Conservation (phyloP, 2,329 filamentous ascomycete species). For the Colletotrichum horii region DNA sequence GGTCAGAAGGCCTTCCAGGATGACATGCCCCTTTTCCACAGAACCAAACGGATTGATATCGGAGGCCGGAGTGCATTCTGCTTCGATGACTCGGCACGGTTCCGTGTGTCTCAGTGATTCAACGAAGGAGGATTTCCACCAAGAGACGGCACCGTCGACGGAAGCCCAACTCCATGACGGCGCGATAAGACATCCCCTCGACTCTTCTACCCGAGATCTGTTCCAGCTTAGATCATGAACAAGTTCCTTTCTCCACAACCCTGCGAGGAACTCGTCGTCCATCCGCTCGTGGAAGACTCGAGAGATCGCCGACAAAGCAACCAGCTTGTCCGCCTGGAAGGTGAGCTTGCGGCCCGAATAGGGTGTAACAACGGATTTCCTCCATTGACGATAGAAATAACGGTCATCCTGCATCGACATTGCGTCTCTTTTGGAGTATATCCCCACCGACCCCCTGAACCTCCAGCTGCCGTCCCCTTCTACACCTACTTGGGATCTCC, state of each 20-base stretch:
- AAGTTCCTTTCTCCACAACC: not conserved
- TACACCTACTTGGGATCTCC: not conserved
- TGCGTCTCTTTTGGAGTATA: not conserved
- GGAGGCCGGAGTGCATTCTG: not conserved
- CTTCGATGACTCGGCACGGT: not conserved
- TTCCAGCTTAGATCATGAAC: not conserved
- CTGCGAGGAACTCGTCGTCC: not conserved
- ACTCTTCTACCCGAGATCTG: not conserved
- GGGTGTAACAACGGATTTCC: not conserved
- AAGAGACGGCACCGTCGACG: not conserved
- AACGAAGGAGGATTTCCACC: not conserved
- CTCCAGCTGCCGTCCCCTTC: not conserved
- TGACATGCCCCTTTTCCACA: not conserved
- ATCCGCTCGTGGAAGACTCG: not conserved
- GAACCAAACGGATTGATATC: not conserved
- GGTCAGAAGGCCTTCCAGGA: not conserved
- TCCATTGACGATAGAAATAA: not conserved
- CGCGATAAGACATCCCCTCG: fast-evolving
- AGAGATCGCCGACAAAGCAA: not conserved
- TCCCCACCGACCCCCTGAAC: not conserved
- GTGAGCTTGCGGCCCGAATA: not conserved
- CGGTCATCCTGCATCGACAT: not conserved
- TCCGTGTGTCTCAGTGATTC: not conserved
- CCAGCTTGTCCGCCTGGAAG: not conserved
- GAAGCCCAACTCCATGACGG: not conserved